Percentiles rank a stretch among this genome's conserved stretches.
phyloP scores from a whole-genome alignment of 139 green algal genomes.

The Chlorella sorokiniana region DNA sequence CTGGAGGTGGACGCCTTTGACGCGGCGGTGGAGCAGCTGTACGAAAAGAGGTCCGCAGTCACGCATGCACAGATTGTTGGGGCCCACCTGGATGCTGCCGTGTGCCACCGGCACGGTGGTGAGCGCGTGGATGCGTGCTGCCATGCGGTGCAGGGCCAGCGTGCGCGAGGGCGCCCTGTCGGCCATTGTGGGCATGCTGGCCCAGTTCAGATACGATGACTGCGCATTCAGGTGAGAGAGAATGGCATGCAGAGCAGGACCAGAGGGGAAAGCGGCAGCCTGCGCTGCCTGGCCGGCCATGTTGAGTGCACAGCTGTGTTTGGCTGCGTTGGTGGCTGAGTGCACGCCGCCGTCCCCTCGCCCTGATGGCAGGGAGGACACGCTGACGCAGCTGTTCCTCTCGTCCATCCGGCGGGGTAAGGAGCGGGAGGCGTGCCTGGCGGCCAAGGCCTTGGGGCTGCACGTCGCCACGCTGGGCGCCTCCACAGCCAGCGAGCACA shows the following conservation, averaged over 20 bases:
- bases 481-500: not conserved
- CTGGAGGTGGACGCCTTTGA: constrained; percentile 41
- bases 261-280: not conserved
- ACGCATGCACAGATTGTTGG: not conserved
- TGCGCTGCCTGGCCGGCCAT: too few species aligned
- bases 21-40: constrained; percentile 47
- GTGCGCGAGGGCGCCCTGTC: constrained; percentile 59
- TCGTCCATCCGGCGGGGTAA: constrained; percentile 51
- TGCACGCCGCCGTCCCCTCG: not conserved
- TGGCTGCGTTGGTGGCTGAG: not conserved
- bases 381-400: constrained; percentile 58
- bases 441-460: constrained; percentile 59
- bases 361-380: constrained; percentile 42
- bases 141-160: constrained; percentile 40
- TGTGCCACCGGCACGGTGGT: not conserved
- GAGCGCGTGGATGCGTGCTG: not conserved
- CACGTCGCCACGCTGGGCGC: constrained; percentile 64
- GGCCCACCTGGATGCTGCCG: not conserved
- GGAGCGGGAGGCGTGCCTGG: constrained; percentile 52
- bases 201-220: constrained; percentile 43
- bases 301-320: not conserved
- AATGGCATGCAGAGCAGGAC: too few species aligned
- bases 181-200: constrained; percentile 2
- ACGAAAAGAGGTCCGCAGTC: constrained; percentile 54
- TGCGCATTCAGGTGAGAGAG: constrained; percentile 25